phyloP scores from a whole-genome alignment of 2,329 filamentous ascomycete genomes.

The Aspergillus quadricinctus region DNA sequence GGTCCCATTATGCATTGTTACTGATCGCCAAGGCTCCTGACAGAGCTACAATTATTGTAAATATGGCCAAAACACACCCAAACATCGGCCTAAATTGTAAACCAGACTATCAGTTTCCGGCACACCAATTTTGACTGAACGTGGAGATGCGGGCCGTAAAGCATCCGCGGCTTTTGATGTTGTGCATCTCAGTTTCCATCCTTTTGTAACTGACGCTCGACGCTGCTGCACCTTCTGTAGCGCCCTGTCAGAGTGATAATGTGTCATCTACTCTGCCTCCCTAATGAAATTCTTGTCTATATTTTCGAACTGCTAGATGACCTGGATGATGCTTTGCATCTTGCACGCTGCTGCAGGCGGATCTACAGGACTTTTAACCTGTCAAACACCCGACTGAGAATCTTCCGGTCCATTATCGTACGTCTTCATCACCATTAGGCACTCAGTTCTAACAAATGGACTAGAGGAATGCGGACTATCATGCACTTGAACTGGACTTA shows the following conservation, averaged over 20 bases:
- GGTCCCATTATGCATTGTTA: conserved; percentile 16
- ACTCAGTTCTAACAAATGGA: no score
- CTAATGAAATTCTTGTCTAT: no score
- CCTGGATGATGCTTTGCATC: neutral
- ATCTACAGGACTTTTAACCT: neutral
- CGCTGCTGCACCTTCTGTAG: neutral
- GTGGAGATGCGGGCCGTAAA: neutral
- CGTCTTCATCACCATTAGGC: no score
- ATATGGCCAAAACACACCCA: neutral
- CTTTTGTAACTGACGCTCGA: neutral
- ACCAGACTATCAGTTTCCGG: neutral
- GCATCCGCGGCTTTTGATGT: neutral
- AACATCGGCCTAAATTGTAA: neutral
- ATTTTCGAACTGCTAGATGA: neutral
- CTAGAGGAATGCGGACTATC: no score
- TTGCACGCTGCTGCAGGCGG: neutral
- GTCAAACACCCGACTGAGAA: no score
- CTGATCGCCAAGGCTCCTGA: neutral
- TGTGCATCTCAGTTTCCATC: neutral
- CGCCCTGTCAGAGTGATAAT: no score
- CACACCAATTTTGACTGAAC: neutral
- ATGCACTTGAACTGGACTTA: no score
- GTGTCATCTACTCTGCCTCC: no score
- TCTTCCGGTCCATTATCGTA: no score
- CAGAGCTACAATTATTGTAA: neutral